A percentile compares a stretch with the other conserved stretches of the same genome.
phyloP scores from a whole-genome alignment of 2,329 filamentous ascomycete species.

The Fusarium setosum region DNA sequence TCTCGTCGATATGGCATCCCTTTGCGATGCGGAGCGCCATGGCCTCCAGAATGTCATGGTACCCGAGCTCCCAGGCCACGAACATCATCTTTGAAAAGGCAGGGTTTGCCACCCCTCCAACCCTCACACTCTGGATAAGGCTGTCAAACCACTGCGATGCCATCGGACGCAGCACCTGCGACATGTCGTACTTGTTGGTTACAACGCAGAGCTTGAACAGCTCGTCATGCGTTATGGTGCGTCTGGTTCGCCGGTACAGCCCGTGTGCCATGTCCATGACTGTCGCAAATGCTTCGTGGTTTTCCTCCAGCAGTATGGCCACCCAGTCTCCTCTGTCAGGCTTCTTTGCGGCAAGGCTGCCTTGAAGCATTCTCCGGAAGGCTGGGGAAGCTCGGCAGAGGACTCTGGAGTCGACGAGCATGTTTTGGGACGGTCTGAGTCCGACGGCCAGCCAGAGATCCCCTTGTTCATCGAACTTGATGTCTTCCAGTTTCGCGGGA shows the following conservation, averaged over 20 bases:
- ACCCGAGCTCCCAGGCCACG: background rate
- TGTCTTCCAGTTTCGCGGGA: too few species aligned
- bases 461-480: background rate
- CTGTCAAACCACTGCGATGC: background rate
- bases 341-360: conserved; percentile 3
- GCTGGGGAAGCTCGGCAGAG: background rate
- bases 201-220: background rate
- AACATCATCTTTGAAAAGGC: background rate
- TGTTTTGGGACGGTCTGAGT: background rate
- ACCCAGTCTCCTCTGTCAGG: background rate
- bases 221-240: background rate
- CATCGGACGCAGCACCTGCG: background rate
- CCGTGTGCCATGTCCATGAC: conserved; percentile 11
- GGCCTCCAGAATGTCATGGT: background rate
- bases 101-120: too few species aligned
- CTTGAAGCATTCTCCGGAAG: conserved; percentile 17
- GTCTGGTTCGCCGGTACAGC: background rate
- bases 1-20: background rate
- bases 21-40: background rate
- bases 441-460: background rate
- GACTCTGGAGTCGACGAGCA: conserved; percentile 5
- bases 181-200: conserved; percentile 21
- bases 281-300: background rate
- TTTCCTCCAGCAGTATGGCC: conserved; percentile 7
- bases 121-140: background rate